Conservation (phyloP, 2,329 filamentous ascomycete genomes). For the Fusarium oligoseptatum region DNA sequence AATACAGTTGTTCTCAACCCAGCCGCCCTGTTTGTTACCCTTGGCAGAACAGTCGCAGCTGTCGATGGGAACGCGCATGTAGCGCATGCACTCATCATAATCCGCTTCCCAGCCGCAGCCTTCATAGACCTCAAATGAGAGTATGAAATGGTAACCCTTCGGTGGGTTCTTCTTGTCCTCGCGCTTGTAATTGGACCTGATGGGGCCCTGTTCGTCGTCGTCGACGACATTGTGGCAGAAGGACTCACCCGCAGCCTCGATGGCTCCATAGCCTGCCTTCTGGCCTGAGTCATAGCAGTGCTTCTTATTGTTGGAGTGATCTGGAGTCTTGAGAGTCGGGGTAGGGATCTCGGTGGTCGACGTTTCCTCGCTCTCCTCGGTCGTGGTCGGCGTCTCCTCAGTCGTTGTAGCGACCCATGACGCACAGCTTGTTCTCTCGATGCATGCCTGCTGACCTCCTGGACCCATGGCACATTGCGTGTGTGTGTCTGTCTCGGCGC, state of each 20-base stretch:
- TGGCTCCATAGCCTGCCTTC: conserved; percentile 10
- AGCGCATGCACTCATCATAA: conserved; percentile 39
- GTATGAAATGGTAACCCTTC: conserved; percentile 23
- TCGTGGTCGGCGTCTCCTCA: neutral
- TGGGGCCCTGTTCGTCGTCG: conserved; percentile 3
- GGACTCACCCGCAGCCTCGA: conserved; percentile 19
- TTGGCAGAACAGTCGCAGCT: conserved; percentile 41
- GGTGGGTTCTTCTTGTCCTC: conserved; percentile 19
- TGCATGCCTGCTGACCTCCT: neutral
- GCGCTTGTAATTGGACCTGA: conserved; percentile 20
- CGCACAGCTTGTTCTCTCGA: neutral
- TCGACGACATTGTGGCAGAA: conserved; percentile 23
- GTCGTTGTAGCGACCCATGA: conserved; percentile 17
- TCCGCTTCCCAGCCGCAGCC: conserved; percentile 36
- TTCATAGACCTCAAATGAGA: conserved; percentile 17
- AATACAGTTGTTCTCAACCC: conserved; percentile 32
- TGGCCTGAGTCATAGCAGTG: conserved; percentile 27
- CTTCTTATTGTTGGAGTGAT: conserved; percentile 15
- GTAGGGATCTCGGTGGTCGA: neutral
- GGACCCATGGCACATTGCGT: neutral
- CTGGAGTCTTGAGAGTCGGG: conserved; percentile 1
- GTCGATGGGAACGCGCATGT: conserved; percentile 44
- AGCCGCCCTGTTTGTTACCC: conserved; percentile 43
- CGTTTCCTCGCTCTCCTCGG: conserved; percentile 2
- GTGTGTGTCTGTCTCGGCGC: neutral